phyloP scores from a whole-genome alignment of 2,329 filamentous ascomycete genomes.

The Paramyrothecium roridum region DNA sequence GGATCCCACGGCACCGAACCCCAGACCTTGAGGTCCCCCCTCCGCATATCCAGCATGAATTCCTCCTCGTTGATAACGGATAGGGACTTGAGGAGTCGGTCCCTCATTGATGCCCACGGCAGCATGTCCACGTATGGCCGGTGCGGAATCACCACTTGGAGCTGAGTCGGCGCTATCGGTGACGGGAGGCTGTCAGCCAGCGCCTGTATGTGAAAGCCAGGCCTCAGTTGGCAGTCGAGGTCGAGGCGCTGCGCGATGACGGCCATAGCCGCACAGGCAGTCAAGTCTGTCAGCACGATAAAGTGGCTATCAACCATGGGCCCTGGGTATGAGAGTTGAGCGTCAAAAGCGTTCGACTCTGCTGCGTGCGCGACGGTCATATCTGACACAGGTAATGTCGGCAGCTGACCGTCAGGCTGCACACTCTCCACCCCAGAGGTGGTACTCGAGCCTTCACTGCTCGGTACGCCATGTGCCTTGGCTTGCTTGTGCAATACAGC shows the following conservation, averaged over 20 bases:
- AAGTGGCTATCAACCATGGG: conserved; percentile 2
- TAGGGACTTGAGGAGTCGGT: conserved; percentile 7
- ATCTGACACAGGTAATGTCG: neutral
- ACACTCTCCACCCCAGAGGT: neutral
- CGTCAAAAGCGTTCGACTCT: neutral
- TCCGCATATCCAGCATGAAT: conserved; percentile 1
- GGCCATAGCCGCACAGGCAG: neutral
- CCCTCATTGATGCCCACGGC: conserved; percentile 8
- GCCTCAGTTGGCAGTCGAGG: neutral
- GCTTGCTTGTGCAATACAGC: neutral
- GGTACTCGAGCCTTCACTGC: neutral
- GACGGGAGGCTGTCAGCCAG: neutral
- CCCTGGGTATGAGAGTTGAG: neutral
- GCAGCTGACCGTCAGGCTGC: neutral
- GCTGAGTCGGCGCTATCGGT: conserved; percentile 2
- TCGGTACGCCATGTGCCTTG: neutral
- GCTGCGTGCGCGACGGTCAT: neutral
- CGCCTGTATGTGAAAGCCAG: neutral
- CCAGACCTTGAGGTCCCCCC: conserved; percentile 6
- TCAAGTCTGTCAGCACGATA: conserved; percentile 1
- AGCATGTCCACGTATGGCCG: conserved; percentile 9
- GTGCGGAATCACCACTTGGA: conserved; percentile 8
- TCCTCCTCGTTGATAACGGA: conserved; percentile 6
- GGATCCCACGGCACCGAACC: conserved; percentile 15
- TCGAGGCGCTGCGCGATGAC: neutral